Evolutionary conservation across 805 yeast genomes (phyloP).

Genomic region (Metschnikowia gruessii): DNA sequence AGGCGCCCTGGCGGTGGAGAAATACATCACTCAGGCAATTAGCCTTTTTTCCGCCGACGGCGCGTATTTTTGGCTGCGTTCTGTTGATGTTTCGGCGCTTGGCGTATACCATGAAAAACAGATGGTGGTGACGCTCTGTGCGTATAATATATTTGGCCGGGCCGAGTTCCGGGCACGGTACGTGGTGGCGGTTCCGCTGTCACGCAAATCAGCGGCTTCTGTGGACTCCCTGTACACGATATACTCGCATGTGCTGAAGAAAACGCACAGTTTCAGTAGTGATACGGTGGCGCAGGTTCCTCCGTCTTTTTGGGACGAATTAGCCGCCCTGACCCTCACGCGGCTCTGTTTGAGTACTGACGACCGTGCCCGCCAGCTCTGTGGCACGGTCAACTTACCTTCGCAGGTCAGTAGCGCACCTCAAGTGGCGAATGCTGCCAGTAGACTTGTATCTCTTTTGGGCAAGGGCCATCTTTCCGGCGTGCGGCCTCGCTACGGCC

Average conservation of each 20-base stretch:
- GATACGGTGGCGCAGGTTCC: conserved; percentile 19
- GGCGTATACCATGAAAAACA: conserved; percentile 21
- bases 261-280: conserved; percentile 12
- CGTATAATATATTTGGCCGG: conserved; percentile 69
- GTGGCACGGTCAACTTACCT: conserved; percentile 50
- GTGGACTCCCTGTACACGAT: conserved; percentile 14
- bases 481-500: conserved; percentile 34
- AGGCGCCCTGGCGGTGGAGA: conserved; percentile 27
- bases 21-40: conserved; percentile 26
- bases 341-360: conserved; percentile 53
- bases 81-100: conserved; percentile 3
- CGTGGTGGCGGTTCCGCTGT: conserved; percentile 26
- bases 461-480: conserved; percentile 51
- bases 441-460: conserved; percentile 42
- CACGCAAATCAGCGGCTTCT: conserved; percentile 6
- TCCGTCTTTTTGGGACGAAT: conserved; percentile 52
- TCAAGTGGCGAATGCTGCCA: conserved; percentile 26
- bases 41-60: conserved; percentile 23
- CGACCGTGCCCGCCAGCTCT: conserved; percentile 52
- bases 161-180: conserved; percentile 72
- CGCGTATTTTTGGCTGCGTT: conserved; percentile 20
- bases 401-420: conserved; percentile 36
- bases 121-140: conserved; percentile 54
- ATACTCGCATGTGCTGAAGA: conserved; percentile 9
- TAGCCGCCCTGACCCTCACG: conserved; percentile 55